Conservation (phyloP, 2,329 filamentous ascomycete species). For the Scortechinia acanthostroma region DNA sequence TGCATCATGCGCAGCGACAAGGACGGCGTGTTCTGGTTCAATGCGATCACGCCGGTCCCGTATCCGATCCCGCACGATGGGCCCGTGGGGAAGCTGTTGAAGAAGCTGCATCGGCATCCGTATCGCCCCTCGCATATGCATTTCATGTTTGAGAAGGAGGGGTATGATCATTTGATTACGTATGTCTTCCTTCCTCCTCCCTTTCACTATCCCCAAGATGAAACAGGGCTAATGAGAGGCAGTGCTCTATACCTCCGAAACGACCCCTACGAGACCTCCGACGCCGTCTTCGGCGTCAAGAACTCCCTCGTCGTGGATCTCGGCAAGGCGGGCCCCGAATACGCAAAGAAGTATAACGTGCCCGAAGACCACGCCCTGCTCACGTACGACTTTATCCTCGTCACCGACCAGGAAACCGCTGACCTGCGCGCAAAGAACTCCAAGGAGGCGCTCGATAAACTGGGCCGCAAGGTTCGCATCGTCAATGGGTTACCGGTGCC, state of each 20-base stretch:
- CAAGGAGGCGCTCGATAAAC: background rate
- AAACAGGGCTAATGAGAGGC: background rate
- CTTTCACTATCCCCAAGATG: background rate
- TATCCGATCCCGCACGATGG: slow-evolving; percentile 83
- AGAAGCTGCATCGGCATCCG: slow-evolving; percentile 62
- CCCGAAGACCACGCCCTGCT: slow-evolving; percentile 56
- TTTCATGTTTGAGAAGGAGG: slow-evolving; percentile 79
- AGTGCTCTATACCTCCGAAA: slow-evolving; percentile 72
- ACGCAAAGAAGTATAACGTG: slow-evolving; percentile 23
- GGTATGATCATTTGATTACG: slow-evolving; percentile 78
- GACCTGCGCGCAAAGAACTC: slow-evolving; percentile 47
- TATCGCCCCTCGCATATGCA: slow-evolving; percentile 76
- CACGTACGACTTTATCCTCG: slow-evolving; percentile 72
- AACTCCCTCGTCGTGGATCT: slow-evolving; percentile 5
- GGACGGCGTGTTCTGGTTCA: slow-evolving; percentile 77
- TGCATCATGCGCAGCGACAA: slow-evolving; percentile 65
- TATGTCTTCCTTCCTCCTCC: slow-evolving; percentile 33
- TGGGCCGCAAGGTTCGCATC: background rate
- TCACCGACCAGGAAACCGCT: slow-evolving; percentile 63
- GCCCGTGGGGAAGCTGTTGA: slow-evolving; percentile 69
- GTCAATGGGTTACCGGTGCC: slow-evolving; percentile 2
- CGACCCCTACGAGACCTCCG: slow-evolving; percentile 75
- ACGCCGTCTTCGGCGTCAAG: slow-evolving; percentile 35
- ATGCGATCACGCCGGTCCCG: slow-evolving; percentile 74
- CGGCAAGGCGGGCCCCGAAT: slow-evolving; percentile 3